phyloP scores from a whole-genome alignment of 192 early-diverging fungal genomes.

The Coemansia sp. region DNA sequence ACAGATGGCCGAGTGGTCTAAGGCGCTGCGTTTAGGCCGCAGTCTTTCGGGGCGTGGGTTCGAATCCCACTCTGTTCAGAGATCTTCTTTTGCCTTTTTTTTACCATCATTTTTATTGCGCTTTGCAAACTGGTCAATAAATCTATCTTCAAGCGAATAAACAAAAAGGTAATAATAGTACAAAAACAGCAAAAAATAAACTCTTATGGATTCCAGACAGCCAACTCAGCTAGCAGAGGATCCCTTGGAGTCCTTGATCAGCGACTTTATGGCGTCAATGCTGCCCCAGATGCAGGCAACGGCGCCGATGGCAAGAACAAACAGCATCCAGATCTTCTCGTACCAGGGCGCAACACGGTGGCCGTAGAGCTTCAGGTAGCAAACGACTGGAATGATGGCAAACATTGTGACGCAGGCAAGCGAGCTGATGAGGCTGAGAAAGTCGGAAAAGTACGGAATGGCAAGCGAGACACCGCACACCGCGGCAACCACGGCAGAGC shows the following conservation, averaged over 20 bases:
- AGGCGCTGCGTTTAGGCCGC: constrained; percentile 10
- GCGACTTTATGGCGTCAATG: constrained; percentile 62
- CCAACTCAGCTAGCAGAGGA: too few species aligned
- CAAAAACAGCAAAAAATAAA: constrained; percentile 8
- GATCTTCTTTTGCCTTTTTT: not conserved
- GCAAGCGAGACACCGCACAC: constrained; percentile 63
- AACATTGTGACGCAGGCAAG: constrained; percentile 69
- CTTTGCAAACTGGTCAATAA: not conserved
- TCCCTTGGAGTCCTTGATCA: constrained; percentile 53
- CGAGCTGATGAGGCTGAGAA: constrained; percentile 73
- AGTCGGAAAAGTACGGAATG: constrained; percentile 77
- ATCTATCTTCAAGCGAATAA: not conserved
- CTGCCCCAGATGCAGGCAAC: constrained; percentile 66
- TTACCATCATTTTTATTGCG: not conserved
- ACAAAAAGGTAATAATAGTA: not conserved
- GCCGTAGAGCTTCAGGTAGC: constrained; percentile 70
- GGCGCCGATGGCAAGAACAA: constrained; percentile 59
- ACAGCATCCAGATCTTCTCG: constrained; percentile 52
- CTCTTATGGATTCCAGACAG: not conserved
- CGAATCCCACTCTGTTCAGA: constrained; percentile 8
- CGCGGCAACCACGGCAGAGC: constrained; percentile 57
- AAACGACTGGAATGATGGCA: constrained; percentile 73
- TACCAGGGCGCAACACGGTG: constrained; percentile 41
- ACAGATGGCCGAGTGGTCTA: constrained; percentile 12
- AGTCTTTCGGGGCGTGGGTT: constrained; percentile 9